Evolutionary conservation across 176 grass and related monocot species (phyloP).

Genomic region (Hordeum marinum): DNA sequence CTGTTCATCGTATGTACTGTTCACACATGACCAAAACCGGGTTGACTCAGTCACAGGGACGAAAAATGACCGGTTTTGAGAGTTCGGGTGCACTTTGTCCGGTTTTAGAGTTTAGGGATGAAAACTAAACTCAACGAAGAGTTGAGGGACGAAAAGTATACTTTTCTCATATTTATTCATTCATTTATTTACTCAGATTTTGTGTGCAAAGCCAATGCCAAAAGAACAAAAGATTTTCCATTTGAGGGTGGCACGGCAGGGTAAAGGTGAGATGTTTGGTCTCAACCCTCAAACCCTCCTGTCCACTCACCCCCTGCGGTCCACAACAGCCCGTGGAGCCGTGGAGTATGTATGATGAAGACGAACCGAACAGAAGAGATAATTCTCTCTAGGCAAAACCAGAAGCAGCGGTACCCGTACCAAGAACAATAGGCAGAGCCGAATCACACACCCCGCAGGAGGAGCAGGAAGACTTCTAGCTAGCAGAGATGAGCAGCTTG

Average conservation of each 20-base stretch:
- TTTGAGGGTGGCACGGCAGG: neutral
- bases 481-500: conserved; percentile 43
- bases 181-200: neutral
- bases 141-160: no score
- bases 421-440: conserved; percentile 5
- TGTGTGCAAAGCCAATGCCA: neutral
- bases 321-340: conserved; percentile 21
- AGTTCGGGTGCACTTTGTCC: no score
- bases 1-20: no score
- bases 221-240: neutral
- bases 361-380: neutral
- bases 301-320: conserved; percentile 37
- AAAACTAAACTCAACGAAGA: no score
- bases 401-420: neutral
- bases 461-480: neutral
- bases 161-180: neutral
- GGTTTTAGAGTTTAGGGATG: no score
- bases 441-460: neutral
- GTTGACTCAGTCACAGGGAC: no score
- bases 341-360: neutral
- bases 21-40: no score
- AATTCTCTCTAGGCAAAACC: neutral
- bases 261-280: neutral
- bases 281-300: conserved; percentile 5
- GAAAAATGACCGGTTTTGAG: no score